phyloP scores from a whole-genome alignment of 306 rosid genomes.

The Acacia acuminata region DNA sequence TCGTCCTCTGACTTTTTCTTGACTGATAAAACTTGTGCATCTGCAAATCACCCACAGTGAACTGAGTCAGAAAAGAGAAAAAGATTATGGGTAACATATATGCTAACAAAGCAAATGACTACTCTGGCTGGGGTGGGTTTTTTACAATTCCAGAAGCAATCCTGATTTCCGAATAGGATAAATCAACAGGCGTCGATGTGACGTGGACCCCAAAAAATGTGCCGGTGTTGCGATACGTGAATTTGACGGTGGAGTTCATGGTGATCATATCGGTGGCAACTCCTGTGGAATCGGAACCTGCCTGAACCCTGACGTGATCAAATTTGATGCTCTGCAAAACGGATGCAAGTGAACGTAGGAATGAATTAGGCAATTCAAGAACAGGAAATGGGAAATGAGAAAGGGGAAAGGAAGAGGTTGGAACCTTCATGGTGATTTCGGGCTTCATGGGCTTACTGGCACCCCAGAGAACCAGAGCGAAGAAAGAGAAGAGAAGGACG shows the following conservation, averaged over 20 bases:
- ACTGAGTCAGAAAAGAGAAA: neutral
- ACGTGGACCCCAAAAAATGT: slow-evolving; percentile 95
- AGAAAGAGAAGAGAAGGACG: slow-evolving; percentile 71
- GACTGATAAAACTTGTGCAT: slow-evolving; percentile 71
- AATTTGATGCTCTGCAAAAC: slow-evolving; percentile 63
- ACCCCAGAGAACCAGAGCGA: slow-evolving; percentile 83
- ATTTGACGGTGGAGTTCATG: slow-evolving; percentile 68
- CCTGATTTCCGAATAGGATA: slow-evolving; percentile 59
- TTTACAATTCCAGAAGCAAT: slow-evolving; percentile 78
- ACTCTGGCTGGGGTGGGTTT: slow-evolving; percentile 7
- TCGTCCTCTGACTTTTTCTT: slow-evolving; percentile 66
- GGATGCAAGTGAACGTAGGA: neutral
- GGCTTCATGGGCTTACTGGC: slow-evolving; percentile 97
- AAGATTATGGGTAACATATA: neutral
- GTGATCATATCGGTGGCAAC: slow-evolving; percentile 97
- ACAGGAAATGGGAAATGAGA: neutral
- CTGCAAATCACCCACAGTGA: slow-evolving; percentile 38
- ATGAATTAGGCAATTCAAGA: neutral
- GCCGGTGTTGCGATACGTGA: slow-evolving; percentile 83
- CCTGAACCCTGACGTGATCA: slow-evolving; percentile 76
- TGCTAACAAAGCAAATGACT: neutral
- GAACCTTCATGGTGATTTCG: slow-evolving; percentile 64
- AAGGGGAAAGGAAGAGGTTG: neutral
- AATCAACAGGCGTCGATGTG: slow-evolving; percentile 68
- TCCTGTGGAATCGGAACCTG: slow-evolving; percentile 88